Conservation (phyloP, 1,284 basidiomycete genomes). For the Tylopilus orsonianus region DNA sequence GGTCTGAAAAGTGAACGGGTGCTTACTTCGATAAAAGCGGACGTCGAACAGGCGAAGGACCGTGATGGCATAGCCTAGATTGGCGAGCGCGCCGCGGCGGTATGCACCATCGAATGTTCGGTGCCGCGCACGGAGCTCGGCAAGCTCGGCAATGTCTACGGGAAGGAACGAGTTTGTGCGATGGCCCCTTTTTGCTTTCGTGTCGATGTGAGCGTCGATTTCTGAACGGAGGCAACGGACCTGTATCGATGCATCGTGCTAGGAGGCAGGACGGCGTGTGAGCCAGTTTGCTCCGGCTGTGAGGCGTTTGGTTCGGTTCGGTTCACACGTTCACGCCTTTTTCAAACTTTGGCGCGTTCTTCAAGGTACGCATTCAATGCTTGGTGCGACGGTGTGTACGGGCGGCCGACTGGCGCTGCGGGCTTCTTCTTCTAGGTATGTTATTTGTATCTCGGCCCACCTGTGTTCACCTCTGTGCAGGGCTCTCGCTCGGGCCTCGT, state of each 20-base stretch:
- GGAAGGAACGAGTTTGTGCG: constrained; percentile 57
- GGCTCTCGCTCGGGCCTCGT: constrained; percentile 9
- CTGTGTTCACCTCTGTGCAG: constrained; percentile 17
- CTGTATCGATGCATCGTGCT: constrained; percentile 24
- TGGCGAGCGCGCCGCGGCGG: constrained; percentile 69
- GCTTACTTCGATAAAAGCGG: constrained; percentile 66
- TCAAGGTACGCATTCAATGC: constrained; percentile 16
- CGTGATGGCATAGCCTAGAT: constrained; percentile 72
- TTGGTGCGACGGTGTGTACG: constrained; percentile 21
- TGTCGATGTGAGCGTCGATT: neutral
- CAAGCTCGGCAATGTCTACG: constrained; percentile 62
- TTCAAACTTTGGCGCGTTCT: constrained; percentile 10
- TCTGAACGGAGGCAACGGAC: constrained; percentile 14
- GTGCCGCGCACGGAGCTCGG: constrained; percentile 75
- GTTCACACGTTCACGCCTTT: neutral
- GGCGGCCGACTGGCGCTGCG: constrained; percentile 31
- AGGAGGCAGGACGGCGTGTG: constrained; percentile 14
- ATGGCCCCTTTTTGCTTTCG: constrained; percentile 48
- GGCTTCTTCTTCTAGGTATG: constrained; percentile 24
- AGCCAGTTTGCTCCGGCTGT: constrained; percentile 17
- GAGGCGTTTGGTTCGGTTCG: constrained; percentile 14
- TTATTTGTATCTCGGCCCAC: neutral
- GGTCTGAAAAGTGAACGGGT: too few relatives aligned
- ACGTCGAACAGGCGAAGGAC: constrained; percentile 76
- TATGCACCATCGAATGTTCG: constrained; percentile 84